A percentile compares a stretch with the other conserved stretches of the same genome.
Evolutionary conservation across 192 early-diverging fungal genomes (phyloP).

Genomic region (Tieghemiomyces parasiticus): DNA sequence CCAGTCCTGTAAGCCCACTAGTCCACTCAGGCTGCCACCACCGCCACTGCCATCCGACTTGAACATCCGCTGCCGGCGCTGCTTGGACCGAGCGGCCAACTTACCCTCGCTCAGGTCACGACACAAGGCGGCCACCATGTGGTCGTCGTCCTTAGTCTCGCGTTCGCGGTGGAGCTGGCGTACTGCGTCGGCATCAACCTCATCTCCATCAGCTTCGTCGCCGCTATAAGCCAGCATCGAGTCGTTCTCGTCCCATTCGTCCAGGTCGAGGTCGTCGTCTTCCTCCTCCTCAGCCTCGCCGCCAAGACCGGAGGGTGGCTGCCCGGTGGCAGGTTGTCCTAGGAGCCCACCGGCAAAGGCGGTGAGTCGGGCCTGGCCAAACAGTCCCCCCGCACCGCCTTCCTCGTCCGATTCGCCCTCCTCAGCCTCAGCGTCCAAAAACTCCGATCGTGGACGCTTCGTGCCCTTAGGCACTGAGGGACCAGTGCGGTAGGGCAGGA

Average conservation of each 20-base stretch:
- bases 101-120: conserved; percentile 23
- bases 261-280: conserved; percentile 19
- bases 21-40: not conserved
- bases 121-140: conserved; percentile 19
- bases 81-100: not conserved
- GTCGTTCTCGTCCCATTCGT: conserved; percentile 25
- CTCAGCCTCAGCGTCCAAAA: conserved; percentile 30
- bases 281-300: conserved; percentile 13
- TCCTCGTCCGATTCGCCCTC: conserved; percentile 25
- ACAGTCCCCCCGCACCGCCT: conserved; percentile 11
- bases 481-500: not conserved
- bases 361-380: too few species aligned
- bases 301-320: not conserved
- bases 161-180: conserved; percentile 22
- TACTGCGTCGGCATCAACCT: conserved; percentile 14
- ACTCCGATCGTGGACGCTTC: conserved; percentile 18
- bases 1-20: conserved; percentile 7
- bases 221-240: conserved; percentile 25
- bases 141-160: conserved; percentile 22
- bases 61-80: not conserved
- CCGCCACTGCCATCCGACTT: not conserved
- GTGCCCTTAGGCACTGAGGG: not conserved
- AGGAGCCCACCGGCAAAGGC: too few species aligned
- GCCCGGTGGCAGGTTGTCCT: too few species aligned
- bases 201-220: conserved; percentile 13